phyloP scores from a whole-genome alignment of 2,329 filamentous ascomycete species.

The Alternaria metachromatica region DNA sequence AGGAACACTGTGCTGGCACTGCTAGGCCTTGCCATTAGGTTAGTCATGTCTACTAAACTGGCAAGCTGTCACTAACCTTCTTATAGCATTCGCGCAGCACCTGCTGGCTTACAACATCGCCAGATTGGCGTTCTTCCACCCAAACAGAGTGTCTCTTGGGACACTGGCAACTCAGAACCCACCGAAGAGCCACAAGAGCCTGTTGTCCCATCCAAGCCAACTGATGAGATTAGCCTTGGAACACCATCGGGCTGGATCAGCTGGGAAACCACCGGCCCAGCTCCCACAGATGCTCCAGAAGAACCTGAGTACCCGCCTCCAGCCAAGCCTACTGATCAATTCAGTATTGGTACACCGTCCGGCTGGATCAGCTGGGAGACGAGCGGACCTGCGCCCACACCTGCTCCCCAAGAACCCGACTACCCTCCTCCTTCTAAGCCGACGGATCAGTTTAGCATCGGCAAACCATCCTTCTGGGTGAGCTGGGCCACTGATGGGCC shows the following conservation, averaged over 20 bases:
- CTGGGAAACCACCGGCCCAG: slow-evolving; percentile 12
- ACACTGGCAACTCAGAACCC: slow-evolving; percentile 14
- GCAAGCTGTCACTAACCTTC: slow-evolving; percentile 6
- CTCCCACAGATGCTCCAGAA: slow-evolving; percentile 8
- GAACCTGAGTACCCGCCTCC: slow-evolving; percentile 13
- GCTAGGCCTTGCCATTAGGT: slow-evolving; percentile 37
- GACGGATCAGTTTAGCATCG: slow-evolving; percentile 12
- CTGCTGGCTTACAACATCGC: slow-evolving; percentile 24
- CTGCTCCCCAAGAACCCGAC: slow-evolving; percentile 7
- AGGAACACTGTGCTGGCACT: slow-evolving; percentile 32
- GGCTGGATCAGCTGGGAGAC: slow-evolving; percentile 25
- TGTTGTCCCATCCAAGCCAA: slow-evolving; percentile 11
- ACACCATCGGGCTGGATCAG: slow-evolving; percentile 13
- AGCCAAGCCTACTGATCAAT: slow-evolving; percentile 19
- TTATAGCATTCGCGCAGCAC: slow-evolving; percentile 27
- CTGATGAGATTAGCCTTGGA: slow-evolving; percentile 14
- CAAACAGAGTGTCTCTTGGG: slow-evolving; percentile 26
- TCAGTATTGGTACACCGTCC: slow-evolving; percentile 23
- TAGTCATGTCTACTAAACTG: background rate
- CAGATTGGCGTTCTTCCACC: slow-evolving; percentile 26
- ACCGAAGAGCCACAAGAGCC: slow-evolving; percentile 18
- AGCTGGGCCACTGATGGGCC: slow-evolving; percentile 8
- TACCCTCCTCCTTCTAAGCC: slow-evolving; percentile 12
- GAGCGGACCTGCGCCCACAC: slow-evolving; percentile 3
- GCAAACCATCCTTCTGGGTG: slow-evolving; percentile 7